A percentile compares a stretch with the other conserved stretches of the same genome.
Evolutionary conservation across 495 filamentous ascomycete species (phyloP).

Genomic region (Immersiella caudata): DNA sequence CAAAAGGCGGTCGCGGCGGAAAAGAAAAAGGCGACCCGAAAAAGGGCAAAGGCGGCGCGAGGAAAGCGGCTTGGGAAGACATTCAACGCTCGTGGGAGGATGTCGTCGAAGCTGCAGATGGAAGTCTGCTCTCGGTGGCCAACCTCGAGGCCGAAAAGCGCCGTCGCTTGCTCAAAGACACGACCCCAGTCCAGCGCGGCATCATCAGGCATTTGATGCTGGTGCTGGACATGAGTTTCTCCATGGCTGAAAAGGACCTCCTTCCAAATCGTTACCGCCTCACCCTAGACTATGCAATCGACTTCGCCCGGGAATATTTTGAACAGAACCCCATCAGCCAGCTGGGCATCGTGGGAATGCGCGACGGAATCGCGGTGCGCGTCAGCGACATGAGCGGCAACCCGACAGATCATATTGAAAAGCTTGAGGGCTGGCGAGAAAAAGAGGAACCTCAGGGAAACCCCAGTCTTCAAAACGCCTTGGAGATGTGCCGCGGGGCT

Average conservation of each 20-base stretch:
- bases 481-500: constrained; percentile 89
- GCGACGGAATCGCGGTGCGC: constrained; percentile 82
- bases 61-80: constrained; percentile 52
- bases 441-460: constrained; percentile 82
- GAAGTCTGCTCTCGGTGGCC: constrained; percentile 41
- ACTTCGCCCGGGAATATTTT: constrained; percentile 93
- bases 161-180: constrained; percentile 73
- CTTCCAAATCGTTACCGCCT: constrained; percentile 83
- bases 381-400: constrained; percentile 92
- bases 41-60: constrained; percentile 33
- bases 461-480: constrained; percentile 89
- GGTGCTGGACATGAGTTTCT: constrained; percentile 87
- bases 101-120: constrained; percentile 48
- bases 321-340: constrained; percentile 99
- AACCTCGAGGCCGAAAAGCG: constrained; percentile 52
- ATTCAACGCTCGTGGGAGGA: constrained; percentile 53
- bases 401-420: constrained; percentile 81
- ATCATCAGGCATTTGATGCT: constrained; percentile 95
- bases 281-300: constrained; percentile 78
- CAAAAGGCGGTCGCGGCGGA: constrained; percentile 24
- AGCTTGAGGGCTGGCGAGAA: constrained; percentile 67
- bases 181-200: constrained; percentile 89
- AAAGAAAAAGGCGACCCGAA: constrained; percentile 29
- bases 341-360: constrained; percentile 85
- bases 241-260: constrained; percentile 94